Base-by-base conservation (phyloP, 73 alveolate species). In the Blepharisma stoltei region DNA sequence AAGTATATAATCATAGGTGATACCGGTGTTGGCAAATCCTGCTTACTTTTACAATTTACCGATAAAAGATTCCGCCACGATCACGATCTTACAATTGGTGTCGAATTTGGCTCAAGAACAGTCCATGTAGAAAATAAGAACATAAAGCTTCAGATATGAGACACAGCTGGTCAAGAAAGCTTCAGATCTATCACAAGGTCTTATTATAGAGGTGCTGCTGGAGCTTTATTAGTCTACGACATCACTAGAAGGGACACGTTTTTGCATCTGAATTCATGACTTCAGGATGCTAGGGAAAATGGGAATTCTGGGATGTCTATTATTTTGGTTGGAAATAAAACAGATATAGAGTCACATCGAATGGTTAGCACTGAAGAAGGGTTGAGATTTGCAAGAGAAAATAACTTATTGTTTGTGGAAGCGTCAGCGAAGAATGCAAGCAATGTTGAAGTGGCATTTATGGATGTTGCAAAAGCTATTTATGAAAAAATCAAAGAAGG, bases 131-230 rank as follows among this genome's bases (percentile, higher is more conserved):
- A 86, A 20, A 81, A 78, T 37, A 73, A 79, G 23, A 47, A 77
- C 37, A 89, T 90, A 38, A 96, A 93, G 80, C 80, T 96, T 48
- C 76, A 90, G 69, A 85, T 96, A 27, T 96, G 99, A 98, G 99
- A 96, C 86, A 96, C 99, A 6, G 98, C 98, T 1, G 99, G 98
- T 5, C 91, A 92, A 67, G 99, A 96, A 88, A 81, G 89, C 54
- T 96, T 96, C 78, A 93, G 91, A 81, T 77, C 95, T 38, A 82
- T 94, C 55, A 95, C 97, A 18, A 81, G 94, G 77, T 77, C 92
- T 11, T 95, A 93, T 85, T 95, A 95, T 86, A 90, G 95, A 86
- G 86, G 90, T n/a, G 93, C 98, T 47, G 94, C 93, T 52, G 96
- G 97, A 6, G 99, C 97, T 9, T 67, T 92, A 38, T 49, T 95